Conservation (phyloP, 345 rosid genomes). For the Pseudoturritis turrita region DNA sequence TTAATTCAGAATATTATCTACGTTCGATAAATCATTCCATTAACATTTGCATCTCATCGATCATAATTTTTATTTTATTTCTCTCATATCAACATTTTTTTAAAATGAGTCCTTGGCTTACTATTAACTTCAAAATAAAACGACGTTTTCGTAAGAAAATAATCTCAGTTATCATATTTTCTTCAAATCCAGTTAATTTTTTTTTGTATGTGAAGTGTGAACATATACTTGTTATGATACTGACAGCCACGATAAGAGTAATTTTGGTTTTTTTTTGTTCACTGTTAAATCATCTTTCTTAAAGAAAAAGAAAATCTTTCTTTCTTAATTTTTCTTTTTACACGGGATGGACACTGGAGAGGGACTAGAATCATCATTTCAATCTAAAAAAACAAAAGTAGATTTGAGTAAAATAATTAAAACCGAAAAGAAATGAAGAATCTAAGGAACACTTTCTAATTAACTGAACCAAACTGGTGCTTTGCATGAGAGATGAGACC, state of each 20-base stretch:
- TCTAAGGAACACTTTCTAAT: conserved; percentile 22
- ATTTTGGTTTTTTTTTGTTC: background rate
- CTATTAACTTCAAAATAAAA: background rate
- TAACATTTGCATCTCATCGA: background rate
- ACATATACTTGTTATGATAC: background rate
- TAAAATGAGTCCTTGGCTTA: background rate
- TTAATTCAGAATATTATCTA: background rate
- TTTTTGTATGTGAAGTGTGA: background rate
- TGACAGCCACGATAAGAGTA: conserved; percentile 8
- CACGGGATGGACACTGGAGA: conserved; percentile 8
- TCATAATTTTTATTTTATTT: background rate
- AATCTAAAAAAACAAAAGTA: background rate
- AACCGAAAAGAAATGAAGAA: conserved; percentile 9
- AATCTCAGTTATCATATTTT: background rate
- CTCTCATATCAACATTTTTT: background rate
- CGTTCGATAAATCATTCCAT: background rate
- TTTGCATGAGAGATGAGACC: conserved; percentile 26
- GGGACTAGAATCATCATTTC: conserved; percentile 21
- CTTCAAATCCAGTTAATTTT: background rate
- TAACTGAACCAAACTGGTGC: conserved; percentile 29
- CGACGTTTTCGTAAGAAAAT: background rate
- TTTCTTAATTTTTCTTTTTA: conserved; percentile 8
- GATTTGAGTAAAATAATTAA: background rate
- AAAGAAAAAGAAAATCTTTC: conserved; percentile 5
- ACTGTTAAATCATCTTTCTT: conserved; percentile 22